Evolutionary conservation across 2,329 filamentous ascomycete species (phyloP), one percentile per base, ranked within the genome.

Genomic region (Dendrostoma leiphaemia): DNA sequence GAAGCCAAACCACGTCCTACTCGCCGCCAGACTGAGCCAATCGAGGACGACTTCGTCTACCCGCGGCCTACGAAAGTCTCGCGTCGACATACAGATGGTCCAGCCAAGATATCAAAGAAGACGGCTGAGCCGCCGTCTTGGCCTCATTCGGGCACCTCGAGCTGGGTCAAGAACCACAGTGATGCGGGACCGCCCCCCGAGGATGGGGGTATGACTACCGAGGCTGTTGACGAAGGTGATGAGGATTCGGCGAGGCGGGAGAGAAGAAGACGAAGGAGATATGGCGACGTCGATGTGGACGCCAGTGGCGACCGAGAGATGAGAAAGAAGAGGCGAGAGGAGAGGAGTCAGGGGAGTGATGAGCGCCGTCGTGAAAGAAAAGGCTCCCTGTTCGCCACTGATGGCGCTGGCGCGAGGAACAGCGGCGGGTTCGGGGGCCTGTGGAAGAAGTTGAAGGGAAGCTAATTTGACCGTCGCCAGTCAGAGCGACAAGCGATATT

Each of bases 101-200:
- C 46, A 7, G 52, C 51, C 19, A 54, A 40, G 24, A 2, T 19
- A 3, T 26, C 23, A 6, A 70, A 31, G 44, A 56, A 43, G 19
- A 48, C 59, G 74, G 8, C 72, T 2, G 49, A 28, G 7, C 29
- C 51, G 2, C 37, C 44, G 8, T 35, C 72, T 9, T 86, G 83
- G 83, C 83, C 83, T 17, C 80, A 85, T 64, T 84, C 80, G 6
- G 83, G 83, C 24, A 86, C 83, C 0, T 82, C 80, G 8, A 85
- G 82, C 0, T 86, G 84, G 84, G 83, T 86, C 4, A 85, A 85
- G 66, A 82, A 86, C 12, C 78, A 84, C 61, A 81, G 79, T 2
- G 83, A 85, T 60, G 82, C 82, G 3, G 81, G 81, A 2, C 81
- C 82, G 3, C 82, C 83, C 2, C 81, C 80, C 1, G 74, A 76